phyloP scores from a whole-genome alignment of 352 stramenopile species.

The Phytophthora europaea region DNA sequence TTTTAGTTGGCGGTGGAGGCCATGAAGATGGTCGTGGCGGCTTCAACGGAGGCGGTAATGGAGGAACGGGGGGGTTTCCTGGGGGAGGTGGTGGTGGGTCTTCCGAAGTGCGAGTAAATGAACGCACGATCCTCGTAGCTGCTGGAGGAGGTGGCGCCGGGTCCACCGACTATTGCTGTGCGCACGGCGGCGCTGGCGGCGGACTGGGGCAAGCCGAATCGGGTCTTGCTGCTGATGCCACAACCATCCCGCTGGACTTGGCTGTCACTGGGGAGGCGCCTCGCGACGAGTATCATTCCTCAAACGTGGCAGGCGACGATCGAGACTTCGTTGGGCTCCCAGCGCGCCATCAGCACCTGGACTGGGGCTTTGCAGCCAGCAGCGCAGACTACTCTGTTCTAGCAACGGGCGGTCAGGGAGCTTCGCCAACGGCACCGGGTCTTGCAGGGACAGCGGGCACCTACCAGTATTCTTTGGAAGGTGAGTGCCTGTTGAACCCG shows the following conservation, averaged over 20 bases:
- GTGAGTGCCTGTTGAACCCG: slow-evolving; percentile 47
- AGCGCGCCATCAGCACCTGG: slow-evolving; percentile 59
- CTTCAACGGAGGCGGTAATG: slow-evolving; percentile 75
- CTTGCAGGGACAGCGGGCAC: slow-evolving; percentile 53
- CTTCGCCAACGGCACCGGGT: slow-evolving; percentile 35
- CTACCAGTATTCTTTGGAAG: slow-evolving; percentile 52
- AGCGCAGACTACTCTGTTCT: slow-evolving; percentile 63
- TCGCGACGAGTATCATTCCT: slow-evolving; percentile 71
- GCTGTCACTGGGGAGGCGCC: slow-evolving; percentile 26
- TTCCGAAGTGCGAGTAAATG: slow-evolving; percentile 59
- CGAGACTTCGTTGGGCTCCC: slow-evolving; percentile 55
- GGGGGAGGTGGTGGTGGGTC: slow-evolving; percentile 77
- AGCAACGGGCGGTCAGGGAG: slow-evolving; percentile 61
- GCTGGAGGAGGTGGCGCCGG: slow-evolving; percentile 79
- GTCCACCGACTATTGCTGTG: slow-evolving; percentile 81
- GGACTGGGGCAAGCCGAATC: slow-evolving; percentile 50
- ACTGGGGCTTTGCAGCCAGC: slow-evolving; percentile 59
- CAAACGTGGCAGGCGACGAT: slow-evolving; percentile 57
- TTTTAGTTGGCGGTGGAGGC: slow-evolving; percentile 74
- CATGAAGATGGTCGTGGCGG: slow-evolving; percentile 52
- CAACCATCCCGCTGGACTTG: slow-evolving; percentile 56
- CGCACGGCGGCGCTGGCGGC: slow-evolving; percentile 73
- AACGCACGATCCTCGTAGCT: slow-evolving; percentile 65
- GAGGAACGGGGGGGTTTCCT: slow-evolving; percentile 58
- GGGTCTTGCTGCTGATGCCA: slow-evolving; percentile 48